phyloP scores from a whole-genome alignment of 805 yeast species.

The Debaryomyces hansenii region DNA sequence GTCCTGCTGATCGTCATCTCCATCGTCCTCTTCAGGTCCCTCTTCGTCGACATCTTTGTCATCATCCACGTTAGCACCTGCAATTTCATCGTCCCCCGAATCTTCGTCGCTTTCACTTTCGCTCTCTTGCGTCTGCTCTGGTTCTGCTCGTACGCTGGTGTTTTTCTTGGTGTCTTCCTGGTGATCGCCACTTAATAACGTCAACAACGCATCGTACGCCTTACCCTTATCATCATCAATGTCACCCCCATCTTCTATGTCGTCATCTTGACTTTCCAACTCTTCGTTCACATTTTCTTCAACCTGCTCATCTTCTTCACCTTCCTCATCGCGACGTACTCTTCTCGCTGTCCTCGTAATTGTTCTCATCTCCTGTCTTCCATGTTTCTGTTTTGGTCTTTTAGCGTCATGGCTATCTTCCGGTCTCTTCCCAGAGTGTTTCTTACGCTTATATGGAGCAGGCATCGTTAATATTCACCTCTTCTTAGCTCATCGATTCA shows the following conservation, averaged over 20 bases:
- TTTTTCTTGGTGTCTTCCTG: conserved; percentile 15
- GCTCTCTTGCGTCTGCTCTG: conserved; percentile 6
- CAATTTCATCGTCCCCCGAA: conserved; percentile 27
- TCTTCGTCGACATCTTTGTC: conserved; percentile 19
- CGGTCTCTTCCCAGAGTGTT: not conserved
- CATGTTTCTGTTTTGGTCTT: conserved; percentile 41
- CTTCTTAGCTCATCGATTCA: not conserved
- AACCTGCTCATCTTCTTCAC: conserved; percentile 3
- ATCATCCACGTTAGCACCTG: conserved; percentile 28
- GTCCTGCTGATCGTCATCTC: conserved; percentile 51
- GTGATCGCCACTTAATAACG: conserved; percentile 55
- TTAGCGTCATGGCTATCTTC: not conserved
- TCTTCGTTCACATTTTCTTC: conserved; percentile 9
- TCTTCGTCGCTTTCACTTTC: conserved; percentile 16
- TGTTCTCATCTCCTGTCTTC: conserved; percentile 61
- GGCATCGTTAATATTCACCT: conserved; percentile 1
- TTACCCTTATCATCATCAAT: conserved; percentile 30
- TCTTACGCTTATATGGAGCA: conserved; percentile 2
- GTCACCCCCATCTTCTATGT: conserved; percentile 14
- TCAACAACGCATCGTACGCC: conserved; percentile 68
- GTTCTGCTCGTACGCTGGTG: conserved; percentile 8
- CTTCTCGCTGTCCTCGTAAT: conserved; percentile 57
- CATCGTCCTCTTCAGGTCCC: conserved; percentile 27
- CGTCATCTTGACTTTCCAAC: conserved; percentile 13
- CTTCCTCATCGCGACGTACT: conserved; percentile 10